Conservation (phyloP, 306 rosid genomes). For the Casuarina glauca region DNA sequence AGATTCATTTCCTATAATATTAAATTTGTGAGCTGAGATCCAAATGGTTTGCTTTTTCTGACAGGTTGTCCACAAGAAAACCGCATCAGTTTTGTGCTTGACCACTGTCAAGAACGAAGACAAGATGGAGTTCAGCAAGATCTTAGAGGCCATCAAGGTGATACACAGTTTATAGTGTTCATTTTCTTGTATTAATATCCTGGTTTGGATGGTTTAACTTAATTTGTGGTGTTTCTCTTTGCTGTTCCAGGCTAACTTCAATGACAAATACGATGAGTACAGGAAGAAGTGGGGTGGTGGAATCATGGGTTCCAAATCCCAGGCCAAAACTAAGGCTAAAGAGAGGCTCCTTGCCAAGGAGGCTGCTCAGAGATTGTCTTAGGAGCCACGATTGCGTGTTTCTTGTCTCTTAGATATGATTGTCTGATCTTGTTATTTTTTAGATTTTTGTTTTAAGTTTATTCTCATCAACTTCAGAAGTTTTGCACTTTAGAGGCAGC, state of each 20-base stretch:
- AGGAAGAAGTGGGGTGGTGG: constrained; percentile 91
- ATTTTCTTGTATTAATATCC: background rate
- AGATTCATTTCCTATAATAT: background rate
- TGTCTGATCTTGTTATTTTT: background rate
- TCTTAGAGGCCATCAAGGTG: constrained; percentile 81
- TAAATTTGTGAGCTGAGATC: background rate
- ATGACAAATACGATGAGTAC: constrained; percentile 77
- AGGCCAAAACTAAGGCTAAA: constrained; percentile 76
- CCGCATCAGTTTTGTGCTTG: constrained; percentile 78
- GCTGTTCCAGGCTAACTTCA: constrained; percentile 71
- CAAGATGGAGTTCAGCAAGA: constrained; percentile 71
- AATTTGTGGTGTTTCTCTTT: background rate
- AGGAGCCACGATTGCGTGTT: background rate
- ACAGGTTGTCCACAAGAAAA: constrained; percentile 77
- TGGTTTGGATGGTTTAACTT: background rate
- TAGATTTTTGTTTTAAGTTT: background rate
- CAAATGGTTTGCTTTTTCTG: background rate
- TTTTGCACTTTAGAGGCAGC: constrained; percentile 15
- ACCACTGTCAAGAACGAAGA: constrained; percentile 83
- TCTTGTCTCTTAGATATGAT: background rate
- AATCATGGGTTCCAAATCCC: constrained; percentile 85
- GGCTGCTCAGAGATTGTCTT: constrained; percentile 73
- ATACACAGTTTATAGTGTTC: background rate
- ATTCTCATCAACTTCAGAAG: background rate
- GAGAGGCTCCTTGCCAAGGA: constrained; percentile 75